Conservation (phyloP, 768 basidiomycete species). For the Boletus fagicola region DNA sequence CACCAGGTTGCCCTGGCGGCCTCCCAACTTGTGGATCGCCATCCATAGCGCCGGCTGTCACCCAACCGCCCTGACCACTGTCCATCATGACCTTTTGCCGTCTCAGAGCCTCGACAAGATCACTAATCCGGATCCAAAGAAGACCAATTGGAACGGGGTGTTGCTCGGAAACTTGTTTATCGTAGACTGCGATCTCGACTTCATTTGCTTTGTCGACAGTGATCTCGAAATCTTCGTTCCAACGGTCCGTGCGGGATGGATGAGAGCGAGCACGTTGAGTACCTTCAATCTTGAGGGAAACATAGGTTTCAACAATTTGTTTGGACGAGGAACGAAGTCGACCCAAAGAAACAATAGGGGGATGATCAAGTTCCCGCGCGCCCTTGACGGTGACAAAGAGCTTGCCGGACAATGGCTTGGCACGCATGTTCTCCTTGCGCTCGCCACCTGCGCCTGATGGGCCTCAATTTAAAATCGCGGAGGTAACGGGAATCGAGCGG, state of each 20-base stretch:
- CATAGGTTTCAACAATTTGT: conserved; percentile 75
- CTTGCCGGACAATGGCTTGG: conserved; percentile 93
- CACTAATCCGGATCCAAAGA: conserved; percentile 91
- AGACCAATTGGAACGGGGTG: conserved; percentile 90
- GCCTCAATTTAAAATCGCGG: conserved; percentile 28
- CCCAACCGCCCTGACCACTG: conserved; percentile 88
- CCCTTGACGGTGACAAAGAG: conserved; percentile 84
- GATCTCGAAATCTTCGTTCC: conserved; percentile 98
- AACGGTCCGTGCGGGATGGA: conserved; percentile 90
- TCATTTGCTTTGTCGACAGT: conserved; percentile 97
- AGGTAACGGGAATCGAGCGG: background rate
- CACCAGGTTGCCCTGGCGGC: conserved; percentile 49
- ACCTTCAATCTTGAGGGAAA: conserved; percentile 95
- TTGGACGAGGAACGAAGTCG: conserved; percentile 78
- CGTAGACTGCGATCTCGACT: conserved; percentile 94
- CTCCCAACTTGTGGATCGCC: conserved; percentile 50
- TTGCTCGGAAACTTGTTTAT: conserved; percentile 79
- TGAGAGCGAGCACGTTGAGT: conserved; percentile 90
- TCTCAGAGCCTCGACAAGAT: conserved; percentile 89
- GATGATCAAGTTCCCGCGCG: conserved; percentile 94
- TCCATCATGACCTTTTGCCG: conserved; percentile 91
- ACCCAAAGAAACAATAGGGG: conserved; percentile 62
- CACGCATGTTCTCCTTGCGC: conserved; percentile 87
- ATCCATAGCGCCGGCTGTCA: conserved; percentile 89
- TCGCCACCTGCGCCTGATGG: conserved; percentile 70